phyloP scores from a whole-genome alignment of 129 eudicot genomes.

The Logfia minima region DNA sequence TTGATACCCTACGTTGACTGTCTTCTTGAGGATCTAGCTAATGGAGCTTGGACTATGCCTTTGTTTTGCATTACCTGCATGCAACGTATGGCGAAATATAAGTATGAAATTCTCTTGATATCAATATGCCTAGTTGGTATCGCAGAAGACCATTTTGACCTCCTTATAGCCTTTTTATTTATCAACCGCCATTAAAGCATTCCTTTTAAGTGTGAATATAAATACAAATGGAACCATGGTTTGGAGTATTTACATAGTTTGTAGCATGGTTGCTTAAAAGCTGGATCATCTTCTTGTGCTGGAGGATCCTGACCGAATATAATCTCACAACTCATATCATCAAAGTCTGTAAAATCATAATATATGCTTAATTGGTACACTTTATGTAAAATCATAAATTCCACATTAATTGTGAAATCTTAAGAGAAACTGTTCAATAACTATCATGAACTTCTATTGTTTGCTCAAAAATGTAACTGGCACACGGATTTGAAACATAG shows the following conservation, averaged over 20 bases:
- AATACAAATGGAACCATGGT: background rate
- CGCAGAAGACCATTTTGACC: background rate
- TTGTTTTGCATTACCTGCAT: background rate
- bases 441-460: constrained; percentile 10
- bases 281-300: constrained; percentile 62
- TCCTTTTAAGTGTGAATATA: background rate
- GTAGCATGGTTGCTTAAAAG: constrained; percentile 80
- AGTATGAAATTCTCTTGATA: background rate
- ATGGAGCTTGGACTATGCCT: background rate
- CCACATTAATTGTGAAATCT: background rate
- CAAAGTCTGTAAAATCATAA: constrained; percentile 66
- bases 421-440: background rate
- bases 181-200: background rate
- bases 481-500: constrained; percentile 29
- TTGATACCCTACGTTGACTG: background rate
- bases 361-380: constrained; percentile 16
- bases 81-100: background rate
- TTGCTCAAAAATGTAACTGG: constrained; percentile 28
- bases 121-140: background rate
- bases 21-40: background rate
- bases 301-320: constrained; percentile 91
- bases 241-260: constrained; percentile 59
- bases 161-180: background rate
- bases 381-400: constrained; percentile 9
- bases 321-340: constrained; percentile 96